phyloP scores from a whole-genome alignment of 176 grass and related monocot genomes.

The Phoenix roebelenii region DNA sequence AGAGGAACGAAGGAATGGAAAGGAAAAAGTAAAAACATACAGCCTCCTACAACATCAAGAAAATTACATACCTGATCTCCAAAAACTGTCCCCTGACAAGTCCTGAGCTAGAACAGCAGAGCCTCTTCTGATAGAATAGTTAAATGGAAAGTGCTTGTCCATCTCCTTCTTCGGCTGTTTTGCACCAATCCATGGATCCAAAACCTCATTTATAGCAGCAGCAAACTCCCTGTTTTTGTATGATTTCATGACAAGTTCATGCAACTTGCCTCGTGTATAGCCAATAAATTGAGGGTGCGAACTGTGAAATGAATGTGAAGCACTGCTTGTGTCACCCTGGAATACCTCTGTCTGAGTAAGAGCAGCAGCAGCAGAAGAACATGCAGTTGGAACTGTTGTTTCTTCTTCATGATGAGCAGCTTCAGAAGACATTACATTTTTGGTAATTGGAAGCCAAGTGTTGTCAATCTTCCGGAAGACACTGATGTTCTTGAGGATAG shows the following conservation, averaged over 20 bases:
- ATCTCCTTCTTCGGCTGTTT: constrained; percentile 93
- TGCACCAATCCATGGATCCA: constrained; percentile 93
- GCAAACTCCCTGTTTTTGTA: constrained; percentile 97
- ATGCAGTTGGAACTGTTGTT: constrained; percentile 10
- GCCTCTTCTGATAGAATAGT: constrained; percentile 46
- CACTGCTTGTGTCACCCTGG: constrained; percentile 15
- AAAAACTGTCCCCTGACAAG: constrained; percentile 23
- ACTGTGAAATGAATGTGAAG: constrained; percentile 50
- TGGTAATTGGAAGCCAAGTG: constrained; percentile 83
- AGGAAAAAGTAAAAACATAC: not conserved
- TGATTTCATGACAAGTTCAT: constrained; percentile 95
- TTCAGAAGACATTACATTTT: constrained; percentile 36
- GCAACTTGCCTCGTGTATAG: constrained; percentile 79
- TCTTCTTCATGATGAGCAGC: constrained; percentile 18
- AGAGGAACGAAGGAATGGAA: not conserved
- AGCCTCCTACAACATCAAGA: not conserved
- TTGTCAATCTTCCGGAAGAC: constrained; percentile 93
- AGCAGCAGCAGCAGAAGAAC: constrained; percentile 20
- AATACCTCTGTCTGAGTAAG: constrained; percentile 17
- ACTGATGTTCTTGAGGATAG: constrained; percentile 64
- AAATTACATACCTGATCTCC: constrained; percentile 15
- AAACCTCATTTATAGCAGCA: constrained; percentile 90
- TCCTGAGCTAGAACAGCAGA: constrained; percentile 27
- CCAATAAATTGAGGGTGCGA: constrained; percentile 85
- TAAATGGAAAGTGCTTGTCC: constrained; percentile 59